These are phyloP conservation scores for Phytophthora kernoviae DNA, from an alignment of 352 stramenopile species.

Conservation along the genomic window DNA sequence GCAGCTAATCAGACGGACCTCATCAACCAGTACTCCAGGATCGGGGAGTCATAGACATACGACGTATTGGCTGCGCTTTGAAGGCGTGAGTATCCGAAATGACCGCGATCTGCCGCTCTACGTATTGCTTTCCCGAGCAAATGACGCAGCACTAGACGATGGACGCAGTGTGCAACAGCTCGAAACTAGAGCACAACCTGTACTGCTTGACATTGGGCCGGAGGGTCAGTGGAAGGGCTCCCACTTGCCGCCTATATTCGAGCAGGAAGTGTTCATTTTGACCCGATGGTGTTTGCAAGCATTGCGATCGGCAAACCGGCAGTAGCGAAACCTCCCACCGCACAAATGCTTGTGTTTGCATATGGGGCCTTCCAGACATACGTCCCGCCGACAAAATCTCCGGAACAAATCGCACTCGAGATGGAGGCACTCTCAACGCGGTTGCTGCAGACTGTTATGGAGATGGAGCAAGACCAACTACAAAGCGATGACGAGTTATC, in stretches of 20 bases:
- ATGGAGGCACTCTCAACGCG: constrained; percentile 52
- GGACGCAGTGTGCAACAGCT: constrained; percentile 37
- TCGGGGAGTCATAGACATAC: not conserved
- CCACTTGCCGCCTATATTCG: constrained; percentile 50
- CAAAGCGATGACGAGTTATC: constrained; percentile 37
- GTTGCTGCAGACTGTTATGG: constrained; percentile 57
- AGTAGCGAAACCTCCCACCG: constrained; percentile 53
- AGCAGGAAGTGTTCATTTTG: constrained; percentile 61
- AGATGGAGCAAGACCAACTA: constrained; percentile 45
- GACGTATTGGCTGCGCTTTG: constrained; percentile 61
- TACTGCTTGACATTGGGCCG: constrained; percentile 63
- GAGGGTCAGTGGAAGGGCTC: constrained; percentile 67
- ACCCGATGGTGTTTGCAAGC: constrained; percentile 53
- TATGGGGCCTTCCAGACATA: constrained; percentile 67
- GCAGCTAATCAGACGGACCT: constrained; percentile 13
- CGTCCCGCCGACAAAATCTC: constrained; percentile 50
- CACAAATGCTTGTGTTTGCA: constrained; percentile 50
- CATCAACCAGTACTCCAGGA: constrained; percentile 3
- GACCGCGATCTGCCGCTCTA: constrained; percentile 61
- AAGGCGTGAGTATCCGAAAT: constrained; percentile 59
- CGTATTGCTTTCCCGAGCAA: constrained; percentile 53
- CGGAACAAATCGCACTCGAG: constrained; percentile 47
- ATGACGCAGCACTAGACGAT: constrained; percentile 29
- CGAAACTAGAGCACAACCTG: constrained; percentile 44
- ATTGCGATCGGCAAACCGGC: constrained; percentile 69